Conservation (phyloP, 202 grass and related monocot species). For the Musa balbisiana region DNA sequence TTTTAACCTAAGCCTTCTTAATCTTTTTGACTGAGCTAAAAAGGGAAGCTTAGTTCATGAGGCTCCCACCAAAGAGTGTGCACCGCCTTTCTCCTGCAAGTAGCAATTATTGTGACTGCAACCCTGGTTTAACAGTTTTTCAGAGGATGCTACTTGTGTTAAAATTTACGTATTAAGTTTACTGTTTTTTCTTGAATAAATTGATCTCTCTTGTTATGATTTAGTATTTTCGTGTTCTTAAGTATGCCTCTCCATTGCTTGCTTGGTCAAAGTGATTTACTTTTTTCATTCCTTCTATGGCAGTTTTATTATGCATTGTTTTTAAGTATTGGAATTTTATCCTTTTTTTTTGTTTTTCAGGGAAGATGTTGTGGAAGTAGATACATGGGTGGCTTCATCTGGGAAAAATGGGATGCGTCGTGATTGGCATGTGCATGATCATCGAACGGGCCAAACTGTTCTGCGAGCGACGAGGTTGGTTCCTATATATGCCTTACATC, state of each 20-base stretch:
- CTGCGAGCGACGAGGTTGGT: slow-evolving; percentile 34
- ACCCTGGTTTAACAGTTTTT: too few species aligned
- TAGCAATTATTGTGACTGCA: too few species aligned
- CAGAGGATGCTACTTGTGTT: background rate
- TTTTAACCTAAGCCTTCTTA: background rate
- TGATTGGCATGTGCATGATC: slow-evolving; percentile 45
- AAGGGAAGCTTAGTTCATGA: too few species aligned
- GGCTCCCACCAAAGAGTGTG: too few species aligned
- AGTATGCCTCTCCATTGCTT: background rate
- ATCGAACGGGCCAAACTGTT: slow-evolving; percentile 26
- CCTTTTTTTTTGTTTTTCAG: slow-evolving; percentile 2
- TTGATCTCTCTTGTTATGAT: background rate
- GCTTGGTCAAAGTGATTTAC: background rate
- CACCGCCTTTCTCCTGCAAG: too few species aligned
- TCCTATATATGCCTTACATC: background rate
- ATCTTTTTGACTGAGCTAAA: background rate
- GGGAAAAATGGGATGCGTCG: slow-evolving; percentile 50
- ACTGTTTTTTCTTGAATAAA: background rate
- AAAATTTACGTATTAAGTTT: background rate
- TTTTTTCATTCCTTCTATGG: background rate
- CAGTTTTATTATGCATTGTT: background rate
- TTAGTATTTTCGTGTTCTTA: background rate
- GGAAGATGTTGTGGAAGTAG: slow-evolving; percentile 45
- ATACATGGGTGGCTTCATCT: slow-evolving; percentile 47
- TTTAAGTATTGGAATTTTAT: background rate